Conservation (phyloP, 2,329 filamentous ascomycete species). For the Arthrobotrys entomopaga region DNA sequence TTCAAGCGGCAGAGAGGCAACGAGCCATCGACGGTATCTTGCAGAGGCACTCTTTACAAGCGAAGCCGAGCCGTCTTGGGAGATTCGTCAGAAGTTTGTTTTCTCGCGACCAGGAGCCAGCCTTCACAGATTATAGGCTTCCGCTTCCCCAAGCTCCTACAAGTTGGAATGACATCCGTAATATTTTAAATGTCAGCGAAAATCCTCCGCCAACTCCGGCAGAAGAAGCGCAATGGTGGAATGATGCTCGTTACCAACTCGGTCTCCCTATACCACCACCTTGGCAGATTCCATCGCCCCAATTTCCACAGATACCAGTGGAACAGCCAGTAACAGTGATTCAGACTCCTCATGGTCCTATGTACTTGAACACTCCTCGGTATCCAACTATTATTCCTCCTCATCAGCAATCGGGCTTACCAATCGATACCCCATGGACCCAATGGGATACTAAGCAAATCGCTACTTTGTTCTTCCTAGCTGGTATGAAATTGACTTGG, state of each 20-base stretch:
- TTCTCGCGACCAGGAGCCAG: background rate
- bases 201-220: background rate
- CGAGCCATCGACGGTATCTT: too few relatives aligned
- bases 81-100: background rate
- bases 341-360: constrained; percentile 23
- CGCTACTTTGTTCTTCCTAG: constrained; percentile 4
- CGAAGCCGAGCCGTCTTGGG: background rate
- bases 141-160: background rate
- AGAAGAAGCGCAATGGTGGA: constrained; percentile 2
- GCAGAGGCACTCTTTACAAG: too few relatives aligned
- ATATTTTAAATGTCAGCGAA: background rate
- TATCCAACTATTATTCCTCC: background rate
- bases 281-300: background rate
- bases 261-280: background rate
- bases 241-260: background rate
- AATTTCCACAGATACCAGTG: background rate
- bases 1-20: too few relatives aligned
- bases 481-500: constrained; percentile 33
- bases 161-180: constrained; percentile 2
- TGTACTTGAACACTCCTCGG: constrained; percentile 7
- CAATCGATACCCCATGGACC: constrained; percentile 15
- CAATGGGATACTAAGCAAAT: constrained; percentile 27
- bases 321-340: background rate
- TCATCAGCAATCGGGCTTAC: background rate
- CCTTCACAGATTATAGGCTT: background rate